Evolutionary conservation across 768 basidiomycete genomes (phyloP), one percentile per base, ranked within the genome.

Genomic region (Lactarius tabidus): DNA sequence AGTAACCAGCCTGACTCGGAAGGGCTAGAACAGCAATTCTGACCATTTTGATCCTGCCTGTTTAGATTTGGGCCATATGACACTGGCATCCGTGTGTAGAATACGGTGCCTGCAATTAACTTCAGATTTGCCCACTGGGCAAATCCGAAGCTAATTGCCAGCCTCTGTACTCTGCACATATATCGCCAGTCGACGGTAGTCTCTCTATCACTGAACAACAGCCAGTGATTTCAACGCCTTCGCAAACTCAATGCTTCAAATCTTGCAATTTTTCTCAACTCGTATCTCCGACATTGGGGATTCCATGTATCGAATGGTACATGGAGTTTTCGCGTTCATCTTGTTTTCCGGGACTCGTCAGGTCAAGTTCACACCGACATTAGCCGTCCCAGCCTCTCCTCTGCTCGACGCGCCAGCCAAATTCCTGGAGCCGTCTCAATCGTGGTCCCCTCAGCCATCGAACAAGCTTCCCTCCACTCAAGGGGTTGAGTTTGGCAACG

Each of bases 191-290:
- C 41, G 20, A 20, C n/a, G 35, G 31, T 9, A 33, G 3, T 33
- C 43, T 45, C 41, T n/a, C 58, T 59, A 59, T 59, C 43, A 31
- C 18, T 51, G 59, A 41, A 61, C 14, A 18, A 20, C 51, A 6
- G 5, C 15, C 51, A 53, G 51, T 39, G 36, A 52, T 53, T 53
- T 52, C 52, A 39, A 33, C 59, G 6, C 29, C 48, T 39, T 18
- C 12, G 35, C 59, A 29, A 26, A 38, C 28, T 23, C 60, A 61
- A 61, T 61, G 60, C 28, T 54, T 54, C 60, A 61, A 31, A 15
- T 39, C 36, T 54, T 54, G 36, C 18, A 39, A 39, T 41, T 20
- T 39, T 36, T 61, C 60, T 53, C 60, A 20, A 29, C 60, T 39
- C 18, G 20, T n/a, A n/a, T 61, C 36, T 29, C 36, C 48, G 12